Evolutionary conservation across 352 stramenopile species (phyloP).

Genomic region (Thraustochytrium sp.): DNA sequence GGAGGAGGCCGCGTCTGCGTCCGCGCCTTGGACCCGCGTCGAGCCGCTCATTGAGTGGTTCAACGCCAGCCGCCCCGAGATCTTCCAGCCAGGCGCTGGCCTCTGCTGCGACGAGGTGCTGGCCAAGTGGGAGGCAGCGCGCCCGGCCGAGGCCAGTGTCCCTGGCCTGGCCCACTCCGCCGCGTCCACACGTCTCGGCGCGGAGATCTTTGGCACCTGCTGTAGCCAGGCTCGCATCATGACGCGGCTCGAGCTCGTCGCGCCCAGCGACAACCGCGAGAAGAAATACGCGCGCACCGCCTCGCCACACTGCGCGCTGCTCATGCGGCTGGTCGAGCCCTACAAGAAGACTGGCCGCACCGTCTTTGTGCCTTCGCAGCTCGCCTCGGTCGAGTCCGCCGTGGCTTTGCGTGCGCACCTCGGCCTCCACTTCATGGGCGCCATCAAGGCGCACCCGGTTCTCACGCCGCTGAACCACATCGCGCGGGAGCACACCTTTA

Average conservation of each 20-base stretch:
- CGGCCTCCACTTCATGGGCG: not conserved
- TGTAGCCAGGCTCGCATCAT: not conserved
- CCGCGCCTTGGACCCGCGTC: no score
- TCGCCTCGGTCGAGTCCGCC: not conserved
- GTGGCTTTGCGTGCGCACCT: not conserved
- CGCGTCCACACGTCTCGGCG: not conserved
- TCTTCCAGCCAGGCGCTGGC: not conserved
- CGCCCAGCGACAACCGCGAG: not conserved
- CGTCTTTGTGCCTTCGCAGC: not conserved
- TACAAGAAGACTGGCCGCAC: not conserved
- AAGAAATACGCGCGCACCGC: not conserved
- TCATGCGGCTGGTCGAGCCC: not conserved
- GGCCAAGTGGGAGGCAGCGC: slow-evolving; percentile 4
- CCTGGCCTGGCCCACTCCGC: not conserved
- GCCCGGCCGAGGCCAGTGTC: no score
- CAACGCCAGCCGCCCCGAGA: not conserved
- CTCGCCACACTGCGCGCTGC: not conserved
- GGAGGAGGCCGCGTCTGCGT: no score
- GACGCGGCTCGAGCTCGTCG: not conserved
- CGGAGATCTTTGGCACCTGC: not conserved
- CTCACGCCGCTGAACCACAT: not conserved
- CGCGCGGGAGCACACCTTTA: not conserved
- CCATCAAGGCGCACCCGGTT: not conserved
- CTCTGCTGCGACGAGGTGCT: not conserved
- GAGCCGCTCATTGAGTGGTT: not conserved